Conservation (phyloP, 2,329 filamentous ascomycete species). For the Aspergillus candidus region DNA sequence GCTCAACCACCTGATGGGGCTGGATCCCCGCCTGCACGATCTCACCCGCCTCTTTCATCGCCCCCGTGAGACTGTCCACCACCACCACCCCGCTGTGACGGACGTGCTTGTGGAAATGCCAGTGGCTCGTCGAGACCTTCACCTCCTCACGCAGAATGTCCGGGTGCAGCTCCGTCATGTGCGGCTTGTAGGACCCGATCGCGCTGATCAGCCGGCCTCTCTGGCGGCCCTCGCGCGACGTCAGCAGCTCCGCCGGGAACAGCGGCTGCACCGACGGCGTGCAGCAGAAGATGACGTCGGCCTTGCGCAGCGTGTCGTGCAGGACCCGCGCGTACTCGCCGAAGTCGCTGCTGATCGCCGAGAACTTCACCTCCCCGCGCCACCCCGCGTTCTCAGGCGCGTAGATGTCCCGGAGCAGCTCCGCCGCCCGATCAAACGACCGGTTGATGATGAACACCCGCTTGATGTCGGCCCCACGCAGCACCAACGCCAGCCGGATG, state of each 20-base stretch:
- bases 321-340: conserved; percentile 62
- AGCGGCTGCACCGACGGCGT: conserved; percentile 69
- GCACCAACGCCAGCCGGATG: conserved; percentile 70
- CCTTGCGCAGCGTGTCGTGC: conserved; percentile 60
- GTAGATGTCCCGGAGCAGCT: conserved; percentile 51
- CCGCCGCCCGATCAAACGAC: conserved; percentile 40
- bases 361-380: conserved; percentile 62
- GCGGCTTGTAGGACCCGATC: conserved; percentile 51
- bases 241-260: conserved; percentile 69
- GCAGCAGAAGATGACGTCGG: conserved; percentile 83
- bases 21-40: conserved; percentile 69
- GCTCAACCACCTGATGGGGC: conserved; percentile 72
- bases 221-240: conserved; percentile 46
- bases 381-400: conserved; percentile 51
- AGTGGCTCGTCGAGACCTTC: conserved; percentile 37
- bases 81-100: conserved; percentile 55
- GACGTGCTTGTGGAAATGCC: conserved; percentile 47
- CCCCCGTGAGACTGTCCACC: conserved; percentile 67
- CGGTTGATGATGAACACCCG: conserved; percentile 80
- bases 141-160: conserved; percentile 65
- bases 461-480: conserved; percentile 61
- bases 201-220: conserved; percentile 42
- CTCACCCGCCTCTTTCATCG: conserved; percentile 78
- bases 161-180: conserved; percentile 79
- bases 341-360: conserved; percentile 63